Conservation (phyloP, 2,329 filamentous ascomycete genomes). For the Bipolaris zeicola region DNA sequence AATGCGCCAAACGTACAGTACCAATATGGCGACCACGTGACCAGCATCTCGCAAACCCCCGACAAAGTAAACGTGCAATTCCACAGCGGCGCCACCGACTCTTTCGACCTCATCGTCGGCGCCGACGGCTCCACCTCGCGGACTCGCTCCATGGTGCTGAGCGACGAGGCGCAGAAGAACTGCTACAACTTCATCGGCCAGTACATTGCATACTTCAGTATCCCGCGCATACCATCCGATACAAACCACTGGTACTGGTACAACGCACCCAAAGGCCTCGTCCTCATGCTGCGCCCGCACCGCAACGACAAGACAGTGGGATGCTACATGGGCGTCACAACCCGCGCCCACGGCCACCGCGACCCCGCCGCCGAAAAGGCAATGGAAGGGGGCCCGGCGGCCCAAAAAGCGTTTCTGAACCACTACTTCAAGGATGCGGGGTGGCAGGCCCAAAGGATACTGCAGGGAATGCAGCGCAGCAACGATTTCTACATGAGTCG, state of each 20-base stretch:
- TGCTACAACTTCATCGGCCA: slow-evolving; percentile 28
- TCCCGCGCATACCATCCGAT: slow-evolving; percentile 29
- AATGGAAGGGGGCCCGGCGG: slow-evolving; percentile 38
- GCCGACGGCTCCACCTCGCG: slow-evolving; percentile 37
- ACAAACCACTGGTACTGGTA: slow-evolving; percentile 34
- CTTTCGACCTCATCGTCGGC: slow-evolving; percentile 38
- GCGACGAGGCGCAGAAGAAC: slow-evolving; percentile 23
- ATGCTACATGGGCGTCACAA: slow-evolving; percentile 33
- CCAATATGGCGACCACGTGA: slow-evolving; percentile 21
- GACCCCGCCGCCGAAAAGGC: slow-evolving; percentile 24
- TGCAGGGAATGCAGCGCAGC: slow-evolving; percentile 50
- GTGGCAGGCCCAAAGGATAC: slow-evolving; percentile 53
- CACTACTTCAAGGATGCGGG: slow-evolving; percentile 48
- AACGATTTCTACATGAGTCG: slow-evolving; percentile 57
- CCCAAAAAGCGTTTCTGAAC: slow-evolving; percentile 51
- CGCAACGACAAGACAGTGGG: slow-evolving; percentile 32
- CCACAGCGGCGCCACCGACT: slow-evolving; percentile 24
- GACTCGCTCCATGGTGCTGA: slow-evolving; percentile 35
- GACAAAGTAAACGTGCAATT: slow-evolving; percentile 32
- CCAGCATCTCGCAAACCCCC: slow-evolving; percentile 22
- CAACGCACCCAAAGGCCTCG: slow-evolving; percentile 28
- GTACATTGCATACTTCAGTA: slow-evolving; percentile 42
- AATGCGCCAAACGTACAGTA: slow-evolving; percentile 8
- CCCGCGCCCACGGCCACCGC: slow-evolving; percentile 13
- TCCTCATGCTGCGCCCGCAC: slow-evolving; percentile 35